Conservation (phyloP, 2,329 filamentous ascomycete species). For the Phoma sp. region DNA sequence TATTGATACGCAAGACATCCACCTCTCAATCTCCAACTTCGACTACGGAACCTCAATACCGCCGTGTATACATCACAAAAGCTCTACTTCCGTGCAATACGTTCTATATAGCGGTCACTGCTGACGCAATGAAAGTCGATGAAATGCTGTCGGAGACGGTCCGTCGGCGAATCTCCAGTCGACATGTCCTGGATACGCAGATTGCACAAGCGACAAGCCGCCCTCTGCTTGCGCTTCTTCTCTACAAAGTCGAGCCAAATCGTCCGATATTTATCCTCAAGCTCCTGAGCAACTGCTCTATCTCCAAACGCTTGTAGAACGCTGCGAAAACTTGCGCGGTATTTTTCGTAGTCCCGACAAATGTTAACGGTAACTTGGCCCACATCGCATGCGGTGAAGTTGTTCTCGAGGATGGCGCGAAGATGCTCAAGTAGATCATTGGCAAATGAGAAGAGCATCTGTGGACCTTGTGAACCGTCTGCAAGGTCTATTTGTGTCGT, state of each 20-base stretch:
- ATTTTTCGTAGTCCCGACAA: slow-evolving; percentile 3
- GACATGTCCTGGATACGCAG: slow-evolving; percentile 8
- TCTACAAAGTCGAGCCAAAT: slow-evolving; percentile 12
- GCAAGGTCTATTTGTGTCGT: slow-evolving; percentile 1
- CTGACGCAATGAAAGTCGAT: slow-evolving; percentile 2
- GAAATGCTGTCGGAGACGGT: slow-evolving; percentile 13
- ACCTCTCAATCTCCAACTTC: too few species aligned
- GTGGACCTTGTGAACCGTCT: not conserved
- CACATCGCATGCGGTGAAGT: slow-evolving; percentile 8
- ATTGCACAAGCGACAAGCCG: slow-evolving; percentile 15
- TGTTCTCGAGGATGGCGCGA: not conserved
- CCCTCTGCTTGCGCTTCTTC: slow-evolving; percentile 8
- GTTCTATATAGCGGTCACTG: not conserved
- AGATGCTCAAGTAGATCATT: slow-evolving; percentile 9
- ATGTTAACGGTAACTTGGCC: not conserved
- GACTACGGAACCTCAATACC: too few species aligned
- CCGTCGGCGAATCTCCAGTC: not conserved
- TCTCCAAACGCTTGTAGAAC: slow-evolving; percentile 9
- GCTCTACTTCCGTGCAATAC: not conserved
- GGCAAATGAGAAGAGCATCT: slow-evolving; percentile 1
- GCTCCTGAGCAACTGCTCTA: slow-evolving; percentile 1
- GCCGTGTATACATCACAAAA: too few species aligned
- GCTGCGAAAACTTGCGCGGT: not conserved
- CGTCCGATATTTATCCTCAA: slow-evolving; percentile 11
- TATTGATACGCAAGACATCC: too few species aligned